Percentiles rank a stretch among this genome's conserved stretches.
Conservation (phyloP, 768 basidiomycete genomes). For the Termitomyces heimii region DNA sequence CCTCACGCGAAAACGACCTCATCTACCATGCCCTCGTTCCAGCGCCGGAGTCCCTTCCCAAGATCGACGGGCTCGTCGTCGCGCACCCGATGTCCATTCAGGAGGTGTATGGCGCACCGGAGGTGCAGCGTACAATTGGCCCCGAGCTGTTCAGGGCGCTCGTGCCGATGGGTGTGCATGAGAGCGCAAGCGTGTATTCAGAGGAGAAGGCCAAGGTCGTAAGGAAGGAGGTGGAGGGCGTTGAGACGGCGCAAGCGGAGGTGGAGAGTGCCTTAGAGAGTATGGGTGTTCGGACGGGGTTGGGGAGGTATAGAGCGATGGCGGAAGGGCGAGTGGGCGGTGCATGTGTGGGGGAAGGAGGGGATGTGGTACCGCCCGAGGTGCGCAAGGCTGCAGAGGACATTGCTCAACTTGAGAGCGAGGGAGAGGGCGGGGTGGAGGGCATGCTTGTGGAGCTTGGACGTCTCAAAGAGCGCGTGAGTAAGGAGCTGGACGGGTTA, state of each 20-base stretch:
- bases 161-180: conserved; percentile 90
- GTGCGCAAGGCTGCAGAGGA: conserved; percentile 73
- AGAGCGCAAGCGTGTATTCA: conserved; percentile 93
- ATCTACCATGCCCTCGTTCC: conserved; percentile 94
- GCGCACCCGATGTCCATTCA: conserved; percentile 89
- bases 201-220: conserved; percentile 97
- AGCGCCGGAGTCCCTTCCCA: conserved; percentile 67
- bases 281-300: conserved; percentile 69
- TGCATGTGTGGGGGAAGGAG: conserved; percentile 31
- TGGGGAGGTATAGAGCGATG: conserved; percentile 66
- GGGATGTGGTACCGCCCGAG: conserved; percentile 52
- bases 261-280: conserved; percentile 73
- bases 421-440: conserved; percentile 66
- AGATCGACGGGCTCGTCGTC: conserved; percentile 76
- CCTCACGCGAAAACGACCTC: conserved; percentile 81
- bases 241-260: conserved; percentile 80
- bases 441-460: conserved; percentile 52
- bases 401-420: conserved; percentile 65
- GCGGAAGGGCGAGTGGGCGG: conserved; percentile 58
- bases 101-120: conserved; percentile 85
- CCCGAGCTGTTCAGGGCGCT: conserved; percentile 84
- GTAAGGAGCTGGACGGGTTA: conserved; percentile 54
- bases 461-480: conserved; percentile 51
- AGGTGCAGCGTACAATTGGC: conserved; percentile 94
- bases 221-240: conserved; percentile 81